Conservation (phyloP, 192 early-diverging fungal species). For the Pilobolus umbonatus region DNA sequence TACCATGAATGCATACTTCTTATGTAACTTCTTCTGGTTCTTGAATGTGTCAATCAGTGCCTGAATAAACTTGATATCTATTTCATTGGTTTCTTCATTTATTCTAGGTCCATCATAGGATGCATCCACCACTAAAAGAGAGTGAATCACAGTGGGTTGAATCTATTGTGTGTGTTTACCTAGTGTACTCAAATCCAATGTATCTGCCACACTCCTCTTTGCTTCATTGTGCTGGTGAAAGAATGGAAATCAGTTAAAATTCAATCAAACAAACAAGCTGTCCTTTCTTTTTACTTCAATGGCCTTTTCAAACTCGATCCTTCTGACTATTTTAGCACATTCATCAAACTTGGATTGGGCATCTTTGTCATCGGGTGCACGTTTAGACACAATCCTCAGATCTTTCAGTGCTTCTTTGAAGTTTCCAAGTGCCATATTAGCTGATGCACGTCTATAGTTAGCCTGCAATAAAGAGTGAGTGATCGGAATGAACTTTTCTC, state of each 20-base stretch:
- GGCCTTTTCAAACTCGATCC: conserved; percentile 89
- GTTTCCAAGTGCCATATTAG: conserved; percentile 79
- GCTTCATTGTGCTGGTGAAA: conserved; percentile 24
- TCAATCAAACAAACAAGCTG: not conserved
- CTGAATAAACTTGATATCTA: conserved; percentile 78
- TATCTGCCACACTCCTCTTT: conserved; percentile 41
- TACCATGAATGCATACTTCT: conserved; percentile 79
- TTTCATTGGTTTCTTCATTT: conserved; percentile 53
- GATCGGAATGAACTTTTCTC: not conserved
- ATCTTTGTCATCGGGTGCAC: conserved; percentile 74
- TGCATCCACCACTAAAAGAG: conserved; percentile 48
- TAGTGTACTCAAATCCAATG: conserved; percentile 59
- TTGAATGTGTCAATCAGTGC: conserved; percentile 74
- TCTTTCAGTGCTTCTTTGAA: conserved; percentile 81
- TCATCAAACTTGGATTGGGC: conserved; percentile 76
- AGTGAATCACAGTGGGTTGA: conserved; percentile 15
- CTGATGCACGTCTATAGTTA: conserved; percentile 90
- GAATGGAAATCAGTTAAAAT: conserved; percentile 1
- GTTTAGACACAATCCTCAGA: conserved; percentile 66
- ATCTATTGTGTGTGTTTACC: conserved; percentile 31
- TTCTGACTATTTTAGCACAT: conserved; percentile 87
- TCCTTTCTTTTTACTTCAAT: conserved; percentile 53
- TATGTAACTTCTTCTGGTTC: conserved; percentile 86
- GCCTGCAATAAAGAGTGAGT: conserved; percentile 38
- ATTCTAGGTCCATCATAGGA: conserved; percentile 83